Base-by-base conservation (phyloP, 257 asterid species). In the Asclepias syriaca region DNA sequence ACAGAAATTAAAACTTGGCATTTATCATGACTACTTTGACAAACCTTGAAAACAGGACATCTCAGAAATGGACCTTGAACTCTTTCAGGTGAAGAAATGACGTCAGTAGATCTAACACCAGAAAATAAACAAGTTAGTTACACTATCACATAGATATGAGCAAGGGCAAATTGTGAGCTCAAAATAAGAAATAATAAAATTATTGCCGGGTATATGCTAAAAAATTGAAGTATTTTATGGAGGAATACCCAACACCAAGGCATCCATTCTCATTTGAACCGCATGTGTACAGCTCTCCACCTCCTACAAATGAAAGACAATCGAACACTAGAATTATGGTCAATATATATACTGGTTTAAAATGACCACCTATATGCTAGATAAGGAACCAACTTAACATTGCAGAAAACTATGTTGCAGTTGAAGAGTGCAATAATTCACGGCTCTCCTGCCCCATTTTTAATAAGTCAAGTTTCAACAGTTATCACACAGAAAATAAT, bases 201-300 rank as follows among this genome's bases (percentile, higher is more conserved):
- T 19, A 63, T 37, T 61, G 39, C 46, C 27, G 29, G 70, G 10
- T 27, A 48, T 2, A 56, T 55, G 43, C 46, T 70, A 45, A 32
- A 29, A 43, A 49, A 66, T 18, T 24, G n/a, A 71, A 74, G 71
- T 15, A 60, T 27, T 22, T 34, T 32, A 77, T 74, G 66, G 73
- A 66, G 61, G 60, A 76, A 81, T 88, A 94, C 99, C 99, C 97
- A 12, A 81, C 92, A 72, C 99, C 98, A 70, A 95, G 99, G 77
- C 99, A 95, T 16, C 98, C 99, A 76, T 90, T 90, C 84, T 95
- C 97, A 73, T 95, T 95, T 71, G 99, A 81, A 78, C 99, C 99
- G 96, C 97, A 95, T 45, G 95, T 76, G 83, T 87, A 91, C 73
- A 94, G 84, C 73, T 88, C 98, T 75, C 99, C 97, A 66, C 93